Base-by-base conservation (phyloP, 192 early-diverging fungal species). In the Lunasporangiospora selenospora region DNA sequence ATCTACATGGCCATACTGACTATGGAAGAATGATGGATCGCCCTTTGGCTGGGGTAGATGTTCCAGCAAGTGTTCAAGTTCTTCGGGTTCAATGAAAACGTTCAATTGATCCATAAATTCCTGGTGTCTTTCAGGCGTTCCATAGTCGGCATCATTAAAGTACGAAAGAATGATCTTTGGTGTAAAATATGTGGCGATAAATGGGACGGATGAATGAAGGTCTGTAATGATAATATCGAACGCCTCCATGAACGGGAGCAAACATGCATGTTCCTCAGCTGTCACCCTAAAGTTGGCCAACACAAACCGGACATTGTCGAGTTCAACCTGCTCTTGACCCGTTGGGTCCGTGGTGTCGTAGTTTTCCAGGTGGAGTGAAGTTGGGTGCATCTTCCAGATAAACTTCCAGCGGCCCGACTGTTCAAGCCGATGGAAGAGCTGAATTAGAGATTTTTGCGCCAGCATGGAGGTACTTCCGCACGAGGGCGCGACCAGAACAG, bases 361-460 rank as follows among this genome's bases (percentile, higher is more conserved):
- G 16, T 58, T 57, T 8, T 64, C 46, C n/a, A 58, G 54, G 4
- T 69, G 65, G 16, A 69, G 37, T 15, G 62, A 67, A 9, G 53
- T 62, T 15, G 75, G 66, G 37, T 77, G 75, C 50, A 77, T 58
- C 44, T 77, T 77, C 75, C 75, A 77, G n/a, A 77, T 48, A 48
- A 77, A 77, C 36, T 53, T 69, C 60, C 67, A 77, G 15, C 29
- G 40, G 26, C 75, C 75, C 6, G 62, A 53, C 27, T 63, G 54
- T 24, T 77, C 65, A 3, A 77, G 46, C 19, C 62, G 49, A 33
- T 77, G 60, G 33, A 77, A 70, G 41, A 69, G 62, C 18, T 69
- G 58, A 29, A 77, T 67, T 31, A 77, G 15, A 0, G 57, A 45
- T 33, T 63, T 67, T 42, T 77, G 75, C 12, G 65, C 65, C 4